phyloP scores from a whole-genome alignment of 371 early-diverging fungal genomes.

The Actinomucor elegans region DNA sequence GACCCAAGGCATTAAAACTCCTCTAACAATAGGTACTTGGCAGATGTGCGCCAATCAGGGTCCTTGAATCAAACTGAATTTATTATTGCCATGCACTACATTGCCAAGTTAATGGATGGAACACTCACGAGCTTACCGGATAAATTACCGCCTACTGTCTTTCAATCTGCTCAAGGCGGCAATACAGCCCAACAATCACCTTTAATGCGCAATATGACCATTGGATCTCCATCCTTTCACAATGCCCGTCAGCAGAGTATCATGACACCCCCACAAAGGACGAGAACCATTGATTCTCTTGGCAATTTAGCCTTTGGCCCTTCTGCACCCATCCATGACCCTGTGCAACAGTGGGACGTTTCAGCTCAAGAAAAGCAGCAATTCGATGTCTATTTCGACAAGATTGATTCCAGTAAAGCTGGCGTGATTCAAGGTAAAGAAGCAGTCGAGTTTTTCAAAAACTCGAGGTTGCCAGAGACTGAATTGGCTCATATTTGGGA shows the following conservation, averaged over 20 bases:
- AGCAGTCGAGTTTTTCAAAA: conserved; percentile 77
- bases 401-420: conserved; percentile 51
- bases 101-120: conserved; percentile 74
- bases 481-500: conserved; percentile 82
- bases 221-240: conserved; percentile 7
- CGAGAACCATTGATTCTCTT: conserved; percentile 45
- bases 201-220: conserved; percentile 12
- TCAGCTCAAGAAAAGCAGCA: conserved; percentile 63
- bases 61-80: conserved; percentile 71
- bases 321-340: conserved; percentile 12
- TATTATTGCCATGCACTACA: conserved; percentile 82
- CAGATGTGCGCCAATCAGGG: conserved; percentile 72
- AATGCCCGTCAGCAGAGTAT: conserved; percentile 21
- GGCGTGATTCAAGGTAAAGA: conserved; percentile 51
- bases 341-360: conserved; percentile 63
- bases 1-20: background rate
- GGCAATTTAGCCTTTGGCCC: conserved; percentile 44
- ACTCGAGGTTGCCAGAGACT: conserved; percentile 68
- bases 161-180: conserved; percentile 43
- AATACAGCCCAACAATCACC: conserved; percentile 15
- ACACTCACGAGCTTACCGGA: conserved; percentile 58
- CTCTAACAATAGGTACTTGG: conserved; percentile 51
- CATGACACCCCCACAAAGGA: conserved; percentile 42
- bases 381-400: conserved; percentile 69
- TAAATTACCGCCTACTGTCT: conserved; percentile 60